Percentiles rank a stretch among this genome's conserved stretches.
Conservation (phyloP, 306 rosid genomes). For the Carpinus viminea region DNA sequence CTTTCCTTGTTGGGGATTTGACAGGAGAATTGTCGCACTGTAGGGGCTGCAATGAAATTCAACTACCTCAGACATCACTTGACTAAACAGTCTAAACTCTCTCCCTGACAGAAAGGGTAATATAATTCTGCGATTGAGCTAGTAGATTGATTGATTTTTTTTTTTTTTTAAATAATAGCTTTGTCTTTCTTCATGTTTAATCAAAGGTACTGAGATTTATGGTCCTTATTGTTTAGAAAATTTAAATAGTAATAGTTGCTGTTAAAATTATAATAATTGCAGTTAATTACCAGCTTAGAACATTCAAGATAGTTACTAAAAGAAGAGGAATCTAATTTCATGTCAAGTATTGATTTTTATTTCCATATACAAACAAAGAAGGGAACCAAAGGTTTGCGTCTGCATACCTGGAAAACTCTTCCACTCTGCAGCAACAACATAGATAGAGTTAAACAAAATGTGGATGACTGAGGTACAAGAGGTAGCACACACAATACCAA, state of each 20-base stretch:
- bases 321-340: background rate
- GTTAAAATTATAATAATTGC: background rate
- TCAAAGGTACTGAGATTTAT: background rate
- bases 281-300: background rate
- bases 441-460: constrained; percentile 29
- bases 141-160: background rate
- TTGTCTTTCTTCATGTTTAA: background rate
- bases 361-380: background rate
- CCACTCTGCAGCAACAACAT: constrained; percentile 68
- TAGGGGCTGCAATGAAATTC: constrained; percentile 74
- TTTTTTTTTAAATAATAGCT: background rate
- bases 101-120: constrained; percentile 4
- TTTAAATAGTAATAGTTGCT: background rate
- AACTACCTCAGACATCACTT: constrained; percentile 17
- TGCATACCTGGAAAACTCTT: constrained; percentile 82
- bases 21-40: constrained; percentile 55
- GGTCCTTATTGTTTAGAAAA: background rate
- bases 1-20: constrained; percentile 64
- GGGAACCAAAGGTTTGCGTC: constrained; percentile 21
- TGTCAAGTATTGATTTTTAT: background rate
- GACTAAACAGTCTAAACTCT: background rate
- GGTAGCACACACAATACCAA: constrained; percentile 13
- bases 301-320: background rate
- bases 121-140: constrained; percentile 6
- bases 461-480: constrained; percentile 27